Base-by-base conservation (phyloP, 2,329 filamentous ascomycete species). In the Fusarium denticulatum region DNA sequence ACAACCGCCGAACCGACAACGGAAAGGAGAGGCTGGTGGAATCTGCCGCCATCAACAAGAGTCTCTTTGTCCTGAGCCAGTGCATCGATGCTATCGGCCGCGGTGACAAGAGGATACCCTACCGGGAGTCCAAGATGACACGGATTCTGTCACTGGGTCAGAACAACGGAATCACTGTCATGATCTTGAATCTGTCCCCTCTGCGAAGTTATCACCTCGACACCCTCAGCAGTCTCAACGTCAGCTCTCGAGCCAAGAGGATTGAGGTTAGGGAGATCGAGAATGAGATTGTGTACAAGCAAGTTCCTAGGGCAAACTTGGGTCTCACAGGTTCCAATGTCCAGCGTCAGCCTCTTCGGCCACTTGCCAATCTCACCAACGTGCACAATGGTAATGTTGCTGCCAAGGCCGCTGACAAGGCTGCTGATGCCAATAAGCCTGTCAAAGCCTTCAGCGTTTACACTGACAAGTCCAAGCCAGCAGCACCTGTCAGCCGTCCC, bases 11-110 rank as follows among this genome's bases (percentile, higher is more conserved):
- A 56, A 98, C 96, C 0, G 96, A 97, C 59, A 98, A 98, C 81
- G 94, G 92, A 77, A 96, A 95, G 81, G 95, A 97, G 81, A 89
- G 96, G 32, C 86, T 98, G 80, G 90, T 97, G n/a, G 96, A 98
- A 82, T 97, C 95, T 43, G 95, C 96, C 1, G 96, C 94, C 79
- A 98, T 98, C 86, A 98, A 98, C 88, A 98, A 98, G 85, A 97
- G 94, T 72, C 87, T 98, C 12, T 98, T 98, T 78, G 95, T 98
- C 24, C 85, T 98, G 55, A 96, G 94, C 47, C 95, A 97, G 81
- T 98, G 96, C 78, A 96, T 98, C 60, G 96, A 98, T 80, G 96
- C 96, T 63, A 98, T 98, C 80, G 93, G 93, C 2, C 86, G 89
- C 30, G 89, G 90, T 37, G 90, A 92, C 80, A 89, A 88, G 76